Base-by-base conservation (phyloP, 2,329 filamentous ascomycete species). In the Penicillium glabrum region DNA sequence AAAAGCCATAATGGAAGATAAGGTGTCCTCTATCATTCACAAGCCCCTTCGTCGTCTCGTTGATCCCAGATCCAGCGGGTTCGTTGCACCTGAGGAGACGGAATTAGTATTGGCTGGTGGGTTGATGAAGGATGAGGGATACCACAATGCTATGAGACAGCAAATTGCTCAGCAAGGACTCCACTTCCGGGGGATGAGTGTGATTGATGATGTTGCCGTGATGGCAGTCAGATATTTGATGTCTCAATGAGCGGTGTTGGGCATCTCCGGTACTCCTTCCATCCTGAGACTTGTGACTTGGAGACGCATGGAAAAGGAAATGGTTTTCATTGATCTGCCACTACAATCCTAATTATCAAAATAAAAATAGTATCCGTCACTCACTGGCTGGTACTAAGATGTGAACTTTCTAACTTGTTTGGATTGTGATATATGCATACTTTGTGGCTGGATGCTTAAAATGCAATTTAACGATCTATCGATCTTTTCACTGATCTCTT, bases 91-190 rank as follows among this genome's bases (percentile, higher is more conserved):
- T 0, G 48, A 61, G 6, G 26, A 51, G 3, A 61, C 60, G 3
- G 58, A 62, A 9, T 41, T 67, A 23, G 45, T 68, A 7, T 50
- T 69, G 9, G 59, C 64, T 0, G 67, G 65, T 10, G 64, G 66
- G 1, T 19, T 69, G 21, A 57, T 65, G 51, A 68, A 54, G 21
- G 59, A 67, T 37, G 44, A 35, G 1, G n/a, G 13, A 3, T 67
- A 69, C 47, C 54, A 56, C 21, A 23, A 51, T n/a, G 21, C 21
- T 6, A 21, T 65, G 19, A 37, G 50, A n/a, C 21, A 47, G 13
- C 37, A 57, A 6, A 39, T 65, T n/a, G 26, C 26, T 14, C 27
- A 56, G 16, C 48, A 49, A 27, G 27, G 39, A 1, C 24, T 64
- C 3, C 39, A 29, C 5, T 65, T 65, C 26, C 50, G 31, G 3